Evolutionary conservation across 805 yeast species (phyloP).

Genomic region (Candida boleticola): DNA sequence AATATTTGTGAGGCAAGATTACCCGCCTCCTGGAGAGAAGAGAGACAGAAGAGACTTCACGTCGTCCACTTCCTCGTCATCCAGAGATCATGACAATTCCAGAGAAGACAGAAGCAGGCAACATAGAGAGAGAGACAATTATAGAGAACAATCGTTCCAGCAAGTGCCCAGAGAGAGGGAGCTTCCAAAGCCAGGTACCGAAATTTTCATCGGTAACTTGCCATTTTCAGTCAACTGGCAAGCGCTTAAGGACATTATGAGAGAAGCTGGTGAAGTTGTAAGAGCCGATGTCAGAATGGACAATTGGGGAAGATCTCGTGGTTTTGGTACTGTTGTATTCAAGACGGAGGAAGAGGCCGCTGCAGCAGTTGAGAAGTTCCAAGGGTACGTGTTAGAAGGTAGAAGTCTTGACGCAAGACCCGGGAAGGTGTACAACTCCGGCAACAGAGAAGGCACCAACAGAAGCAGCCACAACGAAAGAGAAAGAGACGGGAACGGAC

Average conservation of each 20-base stretch:
- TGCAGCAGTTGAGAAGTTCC: conserved; percentile 65
- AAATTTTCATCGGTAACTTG: conserved; percentile 75
- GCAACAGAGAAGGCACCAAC: conserved; percentile 7
- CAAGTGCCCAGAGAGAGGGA: conserved; percentile 6
- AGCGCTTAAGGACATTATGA: conserved; percentile 79
- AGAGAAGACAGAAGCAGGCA: conserved; percentile 17
- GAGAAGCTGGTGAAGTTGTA: conserved; percentile 70
- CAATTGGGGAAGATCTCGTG: conserved; percentile 73
- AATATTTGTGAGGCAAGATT: conserved; percentile 86
- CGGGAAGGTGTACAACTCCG: conserved; percentile 37
- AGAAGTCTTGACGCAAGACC: conserved; percentile 77
- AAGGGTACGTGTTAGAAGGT: conserved; percentile 73
- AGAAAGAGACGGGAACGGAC: conserved; percentile 6
- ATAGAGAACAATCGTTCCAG: conserved; percentile 12
- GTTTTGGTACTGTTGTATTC: conserved; percentile 80
- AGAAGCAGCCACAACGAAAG: too few species aligned
- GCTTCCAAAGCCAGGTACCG: conserved; percentile 42
- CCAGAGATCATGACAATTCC: conserved; percentile 11
- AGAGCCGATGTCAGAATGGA: conserved; percentile 77
- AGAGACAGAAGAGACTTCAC: conserved; percentile 21
- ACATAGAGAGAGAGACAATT: conserved; percentile 10
- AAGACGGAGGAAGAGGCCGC: conserved; percentile 64
- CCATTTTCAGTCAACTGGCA: conserved; percentile 86
- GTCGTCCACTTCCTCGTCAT: conserved; percentile 2
- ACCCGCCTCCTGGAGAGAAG: conserved; percentile 66